A percentile compares a stretch with the other conserved stretches of the same genome.
Conservation (phyloP, 2,329 filamentous ascomycete genomes). For the Aureobasidium sp. region DNA sequence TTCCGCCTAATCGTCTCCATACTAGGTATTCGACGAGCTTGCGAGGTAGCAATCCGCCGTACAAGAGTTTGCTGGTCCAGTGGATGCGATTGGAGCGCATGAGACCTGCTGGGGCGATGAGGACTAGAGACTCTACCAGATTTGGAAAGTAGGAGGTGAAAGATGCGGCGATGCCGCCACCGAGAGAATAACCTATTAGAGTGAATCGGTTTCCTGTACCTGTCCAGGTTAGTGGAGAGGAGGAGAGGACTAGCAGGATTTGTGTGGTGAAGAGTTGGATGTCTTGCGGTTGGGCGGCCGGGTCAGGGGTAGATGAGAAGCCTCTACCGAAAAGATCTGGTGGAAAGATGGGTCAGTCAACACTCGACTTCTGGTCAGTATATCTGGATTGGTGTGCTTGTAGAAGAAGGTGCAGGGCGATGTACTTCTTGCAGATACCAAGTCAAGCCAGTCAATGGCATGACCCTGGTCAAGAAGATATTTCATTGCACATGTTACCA, state of each 20-base stretch:
- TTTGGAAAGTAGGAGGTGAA: slow-evolving; percentile 64
- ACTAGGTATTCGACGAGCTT: slow-evolving; percentile 48
- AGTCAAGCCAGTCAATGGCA: too few relatives aligned
- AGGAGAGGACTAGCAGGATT: slow-evolving; percentile 62
- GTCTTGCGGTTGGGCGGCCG: slow-evolving; percentile 62
- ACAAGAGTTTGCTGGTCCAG: slow-evolving; percentile 56
- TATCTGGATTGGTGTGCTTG: too few relatives aligned
- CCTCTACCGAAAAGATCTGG: slow-evolving; percentile 68
- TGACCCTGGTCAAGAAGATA: too few relatives aligned
- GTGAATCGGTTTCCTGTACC: slow-evolving; percentile 49
- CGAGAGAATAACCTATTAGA: slow-evolving; percentile 72
- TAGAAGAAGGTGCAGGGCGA: too few relatives aligned
- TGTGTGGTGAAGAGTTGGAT: slow-evolving; percentile 66
- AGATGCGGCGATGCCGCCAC: slow-evolving; percentile 63
- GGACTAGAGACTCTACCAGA: slow-evolving; percentile 61
- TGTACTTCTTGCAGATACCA: too few relatives aligned
- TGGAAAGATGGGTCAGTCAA: too few relatives aligned
- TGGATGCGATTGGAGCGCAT: slow-evolving; percentile 59
- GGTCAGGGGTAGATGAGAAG: slow-evolving; percentile 65
- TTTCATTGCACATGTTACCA: too few relatives aligned
- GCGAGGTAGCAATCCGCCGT: slow-evolving; percentile 56
- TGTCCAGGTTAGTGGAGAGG: slow-evolving; percentile 63
- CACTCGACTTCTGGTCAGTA: too few relatives aligned
- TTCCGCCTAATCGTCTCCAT: slow-evolving; percentile 42
- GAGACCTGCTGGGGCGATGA: slow-evolving; percentile 74